phyloP scores from a whole-genome alignment of 2,329 filamentous ascomycete species.

The Monosporascus sp. region DNA sequence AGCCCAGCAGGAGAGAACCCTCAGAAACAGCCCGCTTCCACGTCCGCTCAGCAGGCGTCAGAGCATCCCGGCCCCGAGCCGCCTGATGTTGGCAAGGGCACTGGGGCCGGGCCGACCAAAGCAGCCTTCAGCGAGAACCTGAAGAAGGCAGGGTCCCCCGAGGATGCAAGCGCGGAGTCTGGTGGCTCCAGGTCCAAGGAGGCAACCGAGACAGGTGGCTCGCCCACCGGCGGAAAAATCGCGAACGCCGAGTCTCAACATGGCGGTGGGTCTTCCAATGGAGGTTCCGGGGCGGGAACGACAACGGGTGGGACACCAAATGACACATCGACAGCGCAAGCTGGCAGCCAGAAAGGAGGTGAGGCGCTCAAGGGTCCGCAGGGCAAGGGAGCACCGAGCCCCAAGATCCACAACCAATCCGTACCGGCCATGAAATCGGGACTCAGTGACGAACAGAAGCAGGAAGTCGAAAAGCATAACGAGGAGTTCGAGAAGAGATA shows the following conservation, averaged over 20 bases:
- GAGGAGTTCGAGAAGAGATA: constrained; percentile 50
- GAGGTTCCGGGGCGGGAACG: constrained; percentile 30
- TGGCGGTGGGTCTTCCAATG: background rate
- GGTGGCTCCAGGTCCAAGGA: constrained; percentile 35
- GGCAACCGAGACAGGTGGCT: constrained; percentile 30
- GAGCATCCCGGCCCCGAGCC: constrained; percentile 39
- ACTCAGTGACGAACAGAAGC: constrained; percentile 45
- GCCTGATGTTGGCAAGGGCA: constrained; percentile 33
- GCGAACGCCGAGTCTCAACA: constrained; percentile 11
- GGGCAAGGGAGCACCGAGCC: constrained; percentile 32
- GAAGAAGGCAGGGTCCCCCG: constrained; percentile 18
- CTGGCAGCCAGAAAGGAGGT: constrained; percentile 22
- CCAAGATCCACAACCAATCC: constrained; percentile 47
- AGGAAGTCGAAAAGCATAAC: constrained; percentile 55
- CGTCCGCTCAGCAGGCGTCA: constrained; percentile 23
- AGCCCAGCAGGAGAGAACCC: constrained; percentile 31
- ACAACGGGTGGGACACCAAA: constrained; percentile 29
- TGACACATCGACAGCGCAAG: constrained; percentile 20
- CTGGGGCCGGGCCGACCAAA: constrained; percentile 30
- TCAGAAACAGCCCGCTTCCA: constrained; percentile 28
- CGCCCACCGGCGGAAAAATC: constrained; percentile 22
- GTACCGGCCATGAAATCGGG: constrained; percentile 30
- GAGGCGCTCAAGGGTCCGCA: constrained; percentile 27
- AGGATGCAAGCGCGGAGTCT: constrained; percentile 29
- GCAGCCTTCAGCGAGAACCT: constrained; percentile 18